Conservation (phyloP, 352 stramenopile genomes). For the Phytophthora boehmeriae region DNA sequence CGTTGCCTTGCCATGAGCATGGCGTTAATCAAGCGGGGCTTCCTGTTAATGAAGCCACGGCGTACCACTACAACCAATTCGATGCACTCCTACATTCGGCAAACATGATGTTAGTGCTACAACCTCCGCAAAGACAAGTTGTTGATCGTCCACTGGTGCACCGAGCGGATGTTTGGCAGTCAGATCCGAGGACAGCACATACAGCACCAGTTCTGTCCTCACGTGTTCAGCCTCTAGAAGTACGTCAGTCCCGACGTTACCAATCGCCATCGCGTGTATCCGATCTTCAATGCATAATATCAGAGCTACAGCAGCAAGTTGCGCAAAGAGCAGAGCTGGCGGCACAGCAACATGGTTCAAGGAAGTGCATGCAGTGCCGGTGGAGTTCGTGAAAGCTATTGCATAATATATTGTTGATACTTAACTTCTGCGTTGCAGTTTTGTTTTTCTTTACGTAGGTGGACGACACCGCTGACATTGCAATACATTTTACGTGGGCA, state of each 20-base stretch:
- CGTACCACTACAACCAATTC: not conserved
- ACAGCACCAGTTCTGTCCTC: not conserved
- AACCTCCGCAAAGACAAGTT: not conserved
- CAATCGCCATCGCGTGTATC: not conserved
- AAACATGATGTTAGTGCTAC: not conserved
- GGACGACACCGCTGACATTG: not conserved
- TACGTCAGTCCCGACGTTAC: not conserved
- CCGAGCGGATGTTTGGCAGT: not conserved
- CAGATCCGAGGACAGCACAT: not conserved
- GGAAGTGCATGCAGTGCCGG: not conserved
- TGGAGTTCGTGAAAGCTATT: not conserved
- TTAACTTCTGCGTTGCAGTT: not conserved
- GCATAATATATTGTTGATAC: not conserved
- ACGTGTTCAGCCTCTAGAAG: not conserved
- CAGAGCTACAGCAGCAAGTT: not conserved
- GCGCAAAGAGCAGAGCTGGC: not conserved
- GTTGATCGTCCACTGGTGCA: not conserved
- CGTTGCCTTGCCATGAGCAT: not conserved
- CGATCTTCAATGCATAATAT: not conserved
- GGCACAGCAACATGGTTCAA: not conserved
- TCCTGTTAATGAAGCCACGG: not conserved
- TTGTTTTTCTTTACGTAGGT: constrained; percentile 1
- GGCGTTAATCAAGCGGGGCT: not conserved
- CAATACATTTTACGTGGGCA: constrained; percentile 6
- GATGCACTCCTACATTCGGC: not conserved